phyloP scores from a whole-genome alignment of 2,329 filamentous ascomycete genomes.

The Elsinoe perseae region DNA sequence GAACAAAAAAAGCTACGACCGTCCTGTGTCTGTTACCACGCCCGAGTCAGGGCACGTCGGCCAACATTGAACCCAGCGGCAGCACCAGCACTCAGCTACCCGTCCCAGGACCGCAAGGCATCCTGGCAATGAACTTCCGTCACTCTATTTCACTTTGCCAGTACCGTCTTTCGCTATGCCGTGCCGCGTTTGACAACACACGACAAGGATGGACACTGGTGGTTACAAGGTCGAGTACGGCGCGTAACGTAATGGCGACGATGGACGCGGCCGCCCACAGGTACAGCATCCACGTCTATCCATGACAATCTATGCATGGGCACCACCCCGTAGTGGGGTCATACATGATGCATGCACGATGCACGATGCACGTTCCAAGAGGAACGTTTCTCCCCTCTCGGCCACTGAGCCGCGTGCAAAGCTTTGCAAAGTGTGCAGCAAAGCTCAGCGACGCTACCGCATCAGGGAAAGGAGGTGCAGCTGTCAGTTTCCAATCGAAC shows the following conservation, averaged over 20 bases:
- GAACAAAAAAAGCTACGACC: slow-evolving; percentile 9
- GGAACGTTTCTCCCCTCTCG: background rate
- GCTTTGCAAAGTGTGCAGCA: no score
- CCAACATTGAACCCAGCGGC: no score
- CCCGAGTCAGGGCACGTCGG: background rate
- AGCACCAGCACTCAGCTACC: no score
- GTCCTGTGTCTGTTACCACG: background rate
- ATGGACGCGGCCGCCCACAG: no score
- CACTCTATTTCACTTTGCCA: slow-evolving; percentile 8
- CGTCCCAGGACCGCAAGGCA: background rate
- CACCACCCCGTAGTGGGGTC: background rate
- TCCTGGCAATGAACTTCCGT: background rate
- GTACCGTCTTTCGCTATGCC: background rate
- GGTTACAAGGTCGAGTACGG: background rate
- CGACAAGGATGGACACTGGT: background rate
- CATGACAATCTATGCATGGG: background rate
- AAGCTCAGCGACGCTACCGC: background rate
- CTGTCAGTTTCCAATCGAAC: background rate
- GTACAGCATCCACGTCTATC: background rate
- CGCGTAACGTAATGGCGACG: background rate
- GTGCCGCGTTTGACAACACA: slow-evolving; percentile 13
- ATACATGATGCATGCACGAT: background rate
- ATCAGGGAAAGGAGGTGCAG: background rate
- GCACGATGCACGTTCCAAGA: background rate
- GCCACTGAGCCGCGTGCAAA: no score